phyloP scores from a whole-genome alignment of 805 yeast genomes.

The Cyberlindnera subsufficiens region DNA sequence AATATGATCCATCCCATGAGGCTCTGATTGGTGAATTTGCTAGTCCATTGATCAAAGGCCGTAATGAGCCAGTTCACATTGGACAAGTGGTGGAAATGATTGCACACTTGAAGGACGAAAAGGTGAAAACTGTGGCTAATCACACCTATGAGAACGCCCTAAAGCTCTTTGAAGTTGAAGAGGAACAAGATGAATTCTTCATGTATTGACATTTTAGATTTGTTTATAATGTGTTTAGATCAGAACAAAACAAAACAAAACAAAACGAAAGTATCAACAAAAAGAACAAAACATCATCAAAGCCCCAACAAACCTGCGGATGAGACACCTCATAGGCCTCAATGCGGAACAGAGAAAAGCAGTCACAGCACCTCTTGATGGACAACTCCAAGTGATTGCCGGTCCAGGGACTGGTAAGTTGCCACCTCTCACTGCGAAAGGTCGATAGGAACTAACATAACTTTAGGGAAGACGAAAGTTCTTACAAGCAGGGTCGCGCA shows the following conservation, averaged over 20 bases:
- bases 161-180: slow-evolving; percentile 34
- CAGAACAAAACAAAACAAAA: slow-evolving; percentile 1
- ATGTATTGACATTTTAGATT: slow-evolving; percentile 2
- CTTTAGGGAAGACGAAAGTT: slow-evolving; percentile 63
- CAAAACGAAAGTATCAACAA: slow-evolving; percentile 1
- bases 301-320: not conserved
- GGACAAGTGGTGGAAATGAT: slow-evolving; percentile 73
- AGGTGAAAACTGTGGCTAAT: slow-evolving; percentile 39
- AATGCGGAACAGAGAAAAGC: slow-evolving; percentile 41
- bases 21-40: slow-evolving; percentile 27
- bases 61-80: slow-evolving; percentile 90
- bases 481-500: slow-evolving; percentile 74
- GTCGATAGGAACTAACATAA: not conserved
- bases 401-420: slow-evolving; percentile 59
- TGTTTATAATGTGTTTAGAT: not conserved
- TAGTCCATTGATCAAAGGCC: slow-evolving; percentile 55
- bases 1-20: slow-evolving; percentile 25
- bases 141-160: slow-evolving; percentile 48
- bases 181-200: slow-evolving; percentile 14
- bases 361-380: slow-evolving; percentile 33
- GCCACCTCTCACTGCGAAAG: slow-evolving; percentile 16
- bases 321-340: slow-evolving; percentile 15
- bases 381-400: slow-evolving; percentile 48
- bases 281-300: not conserved
- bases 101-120: slow-evolving; percentile 40